Percentiles rank a stretch among this genome's conserved stretches.
phyloP scores from a whole-genome alignment of 176 grass and related monocot genomes.

The Melocanna baccifera region DNA sequence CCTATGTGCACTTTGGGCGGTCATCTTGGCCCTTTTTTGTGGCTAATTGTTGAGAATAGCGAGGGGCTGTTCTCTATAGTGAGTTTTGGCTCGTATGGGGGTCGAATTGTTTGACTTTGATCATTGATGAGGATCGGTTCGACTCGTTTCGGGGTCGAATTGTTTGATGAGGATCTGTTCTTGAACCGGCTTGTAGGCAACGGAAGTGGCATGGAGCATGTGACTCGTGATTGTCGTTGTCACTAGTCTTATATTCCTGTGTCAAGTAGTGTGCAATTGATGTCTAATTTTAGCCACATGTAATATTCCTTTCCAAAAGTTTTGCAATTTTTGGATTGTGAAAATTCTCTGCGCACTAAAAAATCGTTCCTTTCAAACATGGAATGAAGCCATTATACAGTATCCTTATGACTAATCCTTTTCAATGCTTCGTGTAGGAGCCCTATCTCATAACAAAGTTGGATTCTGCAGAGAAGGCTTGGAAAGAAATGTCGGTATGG shows the following conservation, averaged over 20 bases:
- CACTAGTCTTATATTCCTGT: background rate
- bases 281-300: background rate
- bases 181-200: background rate
- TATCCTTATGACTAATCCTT: background rate
- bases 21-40: background rate
- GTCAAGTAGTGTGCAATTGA: background rate
- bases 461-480: constrained; percentile 81
- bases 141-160: background rate
- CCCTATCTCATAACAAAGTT: constrained; percentile 82
- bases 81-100: background rate
- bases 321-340: background rate
- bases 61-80: background rate
- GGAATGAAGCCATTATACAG: background rate
- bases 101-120: background rate
- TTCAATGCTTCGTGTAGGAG: constrained; percentile 43
- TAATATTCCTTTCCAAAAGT: background rate
- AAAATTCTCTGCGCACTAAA: background rate
- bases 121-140: too few species aligned
- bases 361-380: background rate
- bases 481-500: constrained; percentile 93
- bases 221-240: background rate
- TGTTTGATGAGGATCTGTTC: background rate
- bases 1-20: background rate
- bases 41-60: background rate
- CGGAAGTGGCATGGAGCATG: background rate